These are phyloP conservation scores for Gossypium australe DNA, from an alignment of 345 rosid genomes.

Conservation along the genomic window DNA sequence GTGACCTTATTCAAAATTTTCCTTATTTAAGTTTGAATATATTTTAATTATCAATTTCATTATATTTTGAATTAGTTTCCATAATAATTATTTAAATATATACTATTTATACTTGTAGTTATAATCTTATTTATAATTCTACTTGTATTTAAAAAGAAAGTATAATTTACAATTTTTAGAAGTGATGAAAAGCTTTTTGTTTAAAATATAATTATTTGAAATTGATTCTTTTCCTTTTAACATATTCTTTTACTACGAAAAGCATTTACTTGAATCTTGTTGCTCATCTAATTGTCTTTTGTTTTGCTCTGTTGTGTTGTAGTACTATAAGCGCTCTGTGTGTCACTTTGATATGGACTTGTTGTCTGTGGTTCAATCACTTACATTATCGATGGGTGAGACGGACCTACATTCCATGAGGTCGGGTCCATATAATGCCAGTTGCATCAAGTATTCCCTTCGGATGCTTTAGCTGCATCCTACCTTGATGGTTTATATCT, in stretches of 20 bases:
- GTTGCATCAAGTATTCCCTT: slow-evolving; percentile 68
- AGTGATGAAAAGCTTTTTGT: no score
- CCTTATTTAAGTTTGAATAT: no score
- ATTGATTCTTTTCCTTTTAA: not conserved
- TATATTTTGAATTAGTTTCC: no score
- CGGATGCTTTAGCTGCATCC: rapidly evolving
- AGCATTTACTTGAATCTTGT: not conserved
- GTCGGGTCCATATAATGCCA: slow-evolving; percentile 58
- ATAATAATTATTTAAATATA: no score
- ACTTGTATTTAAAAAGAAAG: no score
- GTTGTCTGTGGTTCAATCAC: slow-evolving; percentile 52
- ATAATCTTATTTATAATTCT: no score
- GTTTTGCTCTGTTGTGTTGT: slow-evolving; percentile 16
- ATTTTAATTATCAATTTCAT: no score
- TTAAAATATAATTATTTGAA: no score
- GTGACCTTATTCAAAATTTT: no score
- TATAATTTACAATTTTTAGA: no score
- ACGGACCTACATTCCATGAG: slow-evolving; percentile 48
- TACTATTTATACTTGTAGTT: no score
- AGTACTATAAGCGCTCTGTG: slow-evolving; percentile 51
- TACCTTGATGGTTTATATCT: no score
- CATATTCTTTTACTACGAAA: not conserved
- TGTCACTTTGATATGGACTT: slow-evolving; percentile 58
- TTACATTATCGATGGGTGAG: slow-evolving; percentile 49
- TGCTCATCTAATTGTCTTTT: not conserved